Conservation (phyloP, 306 rosid genomes). For the Cucurbita argyrosperma region DNA sequence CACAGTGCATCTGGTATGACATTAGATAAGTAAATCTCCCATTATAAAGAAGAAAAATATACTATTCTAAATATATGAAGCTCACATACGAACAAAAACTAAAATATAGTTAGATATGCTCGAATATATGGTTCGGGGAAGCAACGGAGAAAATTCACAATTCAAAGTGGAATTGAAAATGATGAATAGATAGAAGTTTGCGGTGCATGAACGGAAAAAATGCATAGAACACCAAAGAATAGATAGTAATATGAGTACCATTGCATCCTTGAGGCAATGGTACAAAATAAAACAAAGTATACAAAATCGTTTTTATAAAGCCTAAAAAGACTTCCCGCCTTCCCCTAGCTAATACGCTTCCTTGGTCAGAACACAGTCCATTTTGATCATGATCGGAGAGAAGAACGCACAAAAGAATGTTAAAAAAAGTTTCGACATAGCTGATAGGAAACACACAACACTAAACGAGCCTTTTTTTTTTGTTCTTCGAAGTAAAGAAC, state of each 20-base stretch:
- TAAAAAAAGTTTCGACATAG: neutral
- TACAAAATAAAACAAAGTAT: neutral
- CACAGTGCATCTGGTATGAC: slow-evolving; percentile 75
- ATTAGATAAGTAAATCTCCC: slow-evolving; percentile 9
- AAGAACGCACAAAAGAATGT: neutral
- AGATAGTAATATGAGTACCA: neutral
- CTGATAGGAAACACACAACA: neutral
- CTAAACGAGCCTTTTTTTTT: neutral
- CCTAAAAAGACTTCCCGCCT: neutral
- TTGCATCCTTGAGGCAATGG: neutral
- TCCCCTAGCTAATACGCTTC: neutral
- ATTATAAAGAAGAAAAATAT: slow-evolving; percentile 6
- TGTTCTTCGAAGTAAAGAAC: too few species aligned
- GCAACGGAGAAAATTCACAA: neutral
- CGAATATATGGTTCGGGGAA: neutral
- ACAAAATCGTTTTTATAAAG: neutral
- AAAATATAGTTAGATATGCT: neutral
- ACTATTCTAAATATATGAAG: neutral
- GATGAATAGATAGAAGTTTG: neutral
- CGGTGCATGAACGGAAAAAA: neutral
- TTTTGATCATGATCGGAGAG: neutral
- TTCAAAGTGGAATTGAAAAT: neutral
- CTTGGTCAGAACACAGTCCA: neutral
- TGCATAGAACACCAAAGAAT: neutral
- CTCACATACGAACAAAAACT: neutral